Evolutionary conservation across 805 yeast genomes (phyloP).

Genomic region (Blastobotrys mokoenaii): DNA sequence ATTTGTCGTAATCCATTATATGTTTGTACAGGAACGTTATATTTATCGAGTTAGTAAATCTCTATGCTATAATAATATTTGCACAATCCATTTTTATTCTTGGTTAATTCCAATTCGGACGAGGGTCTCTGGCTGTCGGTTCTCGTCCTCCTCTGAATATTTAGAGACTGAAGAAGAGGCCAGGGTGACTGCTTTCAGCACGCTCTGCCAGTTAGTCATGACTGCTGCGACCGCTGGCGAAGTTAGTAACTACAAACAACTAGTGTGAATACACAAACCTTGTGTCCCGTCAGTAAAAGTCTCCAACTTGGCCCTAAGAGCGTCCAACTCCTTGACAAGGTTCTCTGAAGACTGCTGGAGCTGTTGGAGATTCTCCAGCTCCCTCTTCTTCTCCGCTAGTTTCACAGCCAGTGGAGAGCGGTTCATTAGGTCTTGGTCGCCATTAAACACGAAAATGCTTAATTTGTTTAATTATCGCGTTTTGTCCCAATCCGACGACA

Average conservation of each 20-base stretch:
- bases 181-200: conserved; percentile 49
- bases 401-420: conserved; percentile 9
- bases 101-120: conserved; percentile 28
- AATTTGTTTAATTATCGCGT: no score
- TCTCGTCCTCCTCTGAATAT: conserved; percentile 33
- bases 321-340: conserved; percentile 40
- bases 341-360: conserved; percentile 39
- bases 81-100: conserved; percentile 8
- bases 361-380: conserved; percentile 42
- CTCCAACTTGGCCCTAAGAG: conserved; percentile 40
- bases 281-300: conserved; percentile 48
- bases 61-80: not conserved
- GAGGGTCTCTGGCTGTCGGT: conserved; percentile 24
- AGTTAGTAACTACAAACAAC: no score
- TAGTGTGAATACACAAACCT: not conserved
- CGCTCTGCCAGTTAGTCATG: conserved; percentile 58
- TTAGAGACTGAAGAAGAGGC: conserved; percentile 41
- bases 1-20: not conserved
- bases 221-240: conserved; percentile 42
- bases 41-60: no score
- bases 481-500: no score
- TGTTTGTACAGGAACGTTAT: no score
- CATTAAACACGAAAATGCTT: no score
- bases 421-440: no score
- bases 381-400: conserved; percentile 39